Conservation (phyloP, 2,329 filamentous ascomycete species). For the Pyricularia sp. region DNA sequence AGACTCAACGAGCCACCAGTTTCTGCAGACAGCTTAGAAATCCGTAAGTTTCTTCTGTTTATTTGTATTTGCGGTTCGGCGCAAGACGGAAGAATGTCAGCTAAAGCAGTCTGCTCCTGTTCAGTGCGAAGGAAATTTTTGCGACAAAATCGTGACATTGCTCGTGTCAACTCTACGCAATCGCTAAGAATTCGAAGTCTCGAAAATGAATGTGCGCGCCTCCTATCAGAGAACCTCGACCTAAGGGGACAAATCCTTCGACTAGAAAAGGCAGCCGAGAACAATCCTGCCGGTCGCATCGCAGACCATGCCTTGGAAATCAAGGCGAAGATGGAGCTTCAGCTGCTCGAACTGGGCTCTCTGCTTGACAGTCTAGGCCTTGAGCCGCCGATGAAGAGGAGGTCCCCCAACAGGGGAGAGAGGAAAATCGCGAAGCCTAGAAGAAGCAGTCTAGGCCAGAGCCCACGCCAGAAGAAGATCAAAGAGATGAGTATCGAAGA, state of each 20-base stretch:
- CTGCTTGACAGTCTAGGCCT: constrained; percentile 53
- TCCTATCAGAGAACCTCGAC: constrained; percentile 67
- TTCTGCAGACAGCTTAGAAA: constrained; percentile 58
- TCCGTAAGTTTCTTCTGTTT: constrained; percentile 38
- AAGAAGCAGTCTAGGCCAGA: constrained; percentile 29
- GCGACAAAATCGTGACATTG: constrained; percentile 74
- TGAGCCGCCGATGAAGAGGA: constrained; percentile 41
- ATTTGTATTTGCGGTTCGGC: background rate
- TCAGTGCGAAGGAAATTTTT: constrained; percentile 67
- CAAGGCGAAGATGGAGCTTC: constrained; percentile 56
- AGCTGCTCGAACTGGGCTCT: constrained; percentile 56
- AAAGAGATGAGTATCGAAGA: constrained; percentile 30
- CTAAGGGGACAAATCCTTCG: constrained; percentile 58
- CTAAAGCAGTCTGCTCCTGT: background rate
- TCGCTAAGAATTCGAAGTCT: constrained; percentile 64
- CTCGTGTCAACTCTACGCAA: constrained; percentile 64
- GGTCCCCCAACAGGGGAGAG: constrained; percentile 19
- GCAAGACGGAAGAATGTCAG: background rate
- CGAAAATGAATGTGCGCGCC: constrained; percentile 60
- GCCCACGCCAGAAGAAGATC: constrained; percentile 42
- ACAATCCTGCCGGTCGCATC: constrained; percentile 43
- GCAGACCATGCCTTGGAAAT: constrained; percentile 56
- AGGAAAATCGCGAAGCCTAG: constrained; percentile 27
- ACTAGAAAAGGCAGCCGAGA: constrained; percentile 53
- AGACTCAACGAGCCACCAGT: constrained; percentile 63